Evolutionary conservation across 2,329 filamentous ascomycete genomes (phyloP).

Genomic region (Akanthomyces dipterigenus): DNA sequence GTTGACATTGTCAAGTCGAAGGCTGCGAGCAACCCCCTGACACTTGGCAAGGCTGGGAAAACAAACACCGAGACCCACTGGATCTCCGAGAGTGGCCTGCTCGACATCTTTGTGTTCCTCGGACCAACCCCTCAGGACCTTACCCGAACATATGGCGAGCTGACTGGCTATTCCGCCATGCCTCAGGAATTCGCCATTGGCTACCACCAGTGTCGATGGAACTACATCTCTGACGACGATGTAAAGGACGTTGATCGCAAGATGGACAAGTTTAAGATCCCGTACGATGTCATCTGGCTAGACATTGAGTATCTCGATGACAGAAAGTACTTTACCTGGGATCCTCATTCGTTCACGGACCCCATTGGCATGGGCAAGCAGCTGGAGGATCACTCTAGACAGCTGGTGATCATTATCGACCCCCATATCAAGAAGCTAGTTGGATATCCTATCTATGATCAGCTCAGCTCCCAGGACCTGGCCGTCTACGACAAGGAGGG

Average conservation of each 20-base stretch:
- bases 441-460: slow-evolving; percentile 67
- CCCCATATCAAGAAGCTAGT: slow-evolving; percentile 94
- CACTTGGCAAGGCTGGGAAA: slow-evolving; percentile 61
- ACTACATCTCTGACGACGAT: slow-evolving; percentile 95
- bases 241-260: slow-evolving; percentile 94
- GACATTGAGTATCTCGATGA: slow-evolving; percentile 97
- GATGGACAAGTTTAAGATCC: slow-evolving; percentile 91
- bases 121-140: slow-evolving; percentile 81
- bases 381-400: slow-evolving; percentile 75
- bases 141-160: slow-evolving; percentile 73
- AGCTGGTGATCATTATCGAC: slow-evolving; percentile 91
- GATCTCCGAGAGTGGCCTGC: slow-evolving; percentile 85
- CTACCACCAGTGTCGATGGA: slow-evolving; percentile 98
- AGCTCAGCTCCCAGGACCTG: slow-evolving; percentile 77
- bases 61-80: slow-evolving; percentile 87
- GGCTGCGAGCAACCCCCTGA: slow-evolving; percentile 65
- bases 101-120: slow-evolving; percentile 93
- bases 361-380: slow-evolving; percentile 84
- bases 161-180: slow-evolving; percentile 86
- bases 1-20: slow-evolving; percentile 84
- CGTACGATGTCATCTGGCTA: slow-evolving; percentile 98
- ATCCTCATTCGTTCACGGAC: slow-evolving; percentile 78
- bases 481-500: slow-evolving; percentile 86
- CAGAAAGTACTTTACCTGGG: slow-evolving; percentile 98
- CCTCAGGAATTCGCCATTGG: slow-evolving; percentile 88